These are phyloP conservation scores for Boletus speciosus DNA, from an alignment of 768 basidiomycete genomes.

Conservation along the genomic window DNA sequence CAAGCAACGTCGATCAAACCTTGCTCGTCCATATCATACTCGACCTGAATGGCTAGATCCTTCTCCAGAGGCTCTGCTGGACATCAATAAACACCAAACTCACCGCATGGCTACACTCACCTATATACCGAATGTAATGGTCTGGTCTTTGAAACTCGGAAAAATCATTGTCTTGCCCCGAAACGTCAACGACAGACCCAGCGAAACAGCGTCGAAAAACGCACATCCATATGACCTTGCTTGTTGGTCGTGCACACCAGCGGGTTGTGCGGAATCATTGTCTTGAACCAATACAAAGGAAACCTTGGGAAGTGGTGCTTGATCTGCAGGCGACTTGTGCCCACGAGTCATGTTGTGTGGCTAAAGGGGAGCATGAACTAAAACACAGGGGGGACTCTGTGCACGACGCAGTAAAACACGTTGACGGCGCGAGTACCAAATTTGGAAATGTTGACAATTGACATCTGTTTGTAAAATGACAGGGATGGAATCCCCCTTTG, in stretches of 20 bases:
- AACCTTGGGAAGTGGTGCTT: slow-evolving; percentile 55
- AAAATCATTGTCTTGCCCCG: slow-evolving; percentile 56
- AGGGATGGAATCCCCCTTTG: slow-evolving; percentile 11
- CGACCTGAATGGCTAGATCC: slow-evolving; percentile 89
- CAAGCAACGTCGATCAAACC: slow-evolving; percentile 42
- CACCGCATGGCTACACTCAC: slow-evolving; percentile 38
- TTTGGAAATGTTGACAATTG: slow-evolving; percentile 17
- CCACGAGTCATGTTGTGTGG: slow-evolving; percentile 37
- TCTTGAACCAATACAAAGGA: slow-evolving; percentile 64
- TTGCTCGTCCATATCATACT: slow-evolving; percentile 99
- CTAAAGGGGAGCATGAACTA: neutral
- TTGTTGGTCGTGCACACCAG: slow-evolving; percentile 61
- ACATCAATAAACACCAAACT: slow-evolving; percentile 4
- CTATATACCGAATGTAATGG: slow-evolving; percentile 88
- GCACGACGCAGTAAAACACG: slow-evolving; percentile 10
- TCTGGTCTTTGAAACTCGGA: slow-evolving; percentile 74
- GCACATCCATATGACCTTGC: slow-evolving; percentile 72
- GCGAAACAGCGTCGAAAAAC: slow-evolving; percentile 26
- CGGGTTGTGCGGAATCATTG: slow-evolving; percentile 55
- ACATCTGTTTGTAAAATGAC: slow-evolving; percentile 7
- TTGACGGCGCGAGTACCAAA: slow-evolving; percentile 11
- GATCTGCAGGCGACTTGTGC: slow-evolving; percentile 34
- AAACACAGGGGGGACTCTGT: slow-evolving; percentile 15
- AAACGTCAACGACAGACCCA: slow-evolving; percentile 10
- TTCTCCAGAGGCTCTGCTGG: slow-evolving; percentile 81